Conservation (phyloP, 352 stramenopile genomes). For the Globisporangium splendens region DNA sequence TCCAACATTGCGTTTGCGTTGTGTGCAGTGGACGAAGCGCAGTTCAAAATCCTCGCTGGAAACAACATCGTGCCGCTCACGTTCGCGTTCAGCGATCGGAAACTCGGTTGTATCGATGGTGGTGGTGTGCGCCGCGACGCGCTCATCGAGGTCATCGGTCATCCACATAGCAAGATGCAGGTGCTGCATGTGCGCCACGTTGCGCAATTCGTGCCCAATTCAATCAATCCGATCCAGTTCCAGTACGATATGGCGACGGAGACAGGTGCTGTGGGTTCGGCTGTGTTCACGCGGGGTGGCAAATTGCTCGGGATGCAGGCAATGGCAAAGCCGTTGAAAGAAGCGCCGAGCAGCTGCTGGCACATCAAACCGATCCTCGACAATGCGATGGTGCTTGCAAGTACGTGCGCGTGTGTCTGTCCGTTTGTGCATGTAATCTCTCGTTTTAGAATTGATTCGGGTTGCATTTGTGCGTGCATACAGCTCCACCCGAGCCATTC, state of each 20-base stretch:
- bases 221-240: constrained; percentile 47
- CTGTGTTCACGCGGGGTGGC: constrained; percentile 54
- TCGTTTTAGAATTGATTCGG: neutral
- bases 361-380: constrained; percentile 59
- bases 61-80: constrained; percentile 37
- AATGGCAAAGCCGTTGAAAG: constrained; percentile 29
- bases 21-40: constrained; percentile 49
- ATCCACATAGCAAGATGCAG: constrained; percentile 56
- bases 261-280: constrained; percentile 29
- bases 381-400: constrained; percentile 40
- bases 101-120: constrained; percentile 39
- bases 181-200: constrained; percentile 38
- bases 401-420: constrained; percentile 32
- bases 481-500: constrained; percentile 54
- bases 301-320: constrained; percentile 55
- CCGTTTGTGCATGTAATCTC: neutral
- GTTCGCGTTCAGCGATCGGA: constrained; percentile 56
- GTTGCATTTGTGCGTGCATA: neutral
- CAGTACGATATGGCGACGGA: constrained; percentile 45
- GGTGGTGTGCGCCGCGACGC: constrained; percentile 15
- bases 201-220: constrained; percentile 38
- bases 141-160: constrained; percentile 48
- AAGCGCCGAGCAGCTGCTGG: constrained; percentile 29
- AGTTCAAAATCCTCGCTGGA: constrained; percentile 44
- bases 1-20: constrained; percentile 30